Base-by-base conservation (phyloP, 2,329 filamentous ascomycete genomes). In the Trichoderma sp. region DNA sequence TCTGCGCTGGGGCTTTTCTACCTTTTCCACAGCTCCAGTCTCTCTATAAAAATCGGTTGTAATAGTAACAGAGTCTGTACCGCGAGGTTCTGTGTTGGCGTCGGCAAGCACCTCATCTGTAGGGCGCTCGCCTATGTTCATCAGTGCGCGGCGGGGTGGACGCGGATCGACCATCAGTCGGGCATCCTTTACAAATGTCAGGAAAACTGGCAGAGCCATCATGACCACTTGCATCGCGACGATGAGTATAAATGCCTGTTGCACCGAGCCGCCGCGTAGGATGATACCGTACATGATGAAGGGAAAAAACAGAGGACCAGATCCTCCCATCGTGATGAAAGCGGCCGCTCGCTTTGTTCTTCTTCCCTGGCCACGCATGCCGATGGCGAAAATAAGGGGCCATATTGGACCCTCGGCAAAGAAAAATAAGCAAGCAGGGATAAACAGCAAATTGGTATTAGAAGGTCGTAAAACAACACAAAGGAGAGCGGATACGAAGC, bases 361-460 rank as follows among this genome's bases (percentile, higher is more conserved):
- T n/a, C 87, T 86, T 0, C 93, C 93, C 61, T 96, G 87, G 0
- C 93, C 93, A 3, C 92, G 88, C 70, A 97, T 89, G 3, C 91
- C 92, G 14, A 96, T 85, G 4, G 92, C 89, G 73, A 94, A 93
- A 70, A 96, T 89, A 1, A 94, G 89, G 0, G 94, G 93, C 84
- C 92, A 97, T 73, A 93, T 88, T 63, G 93, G 92, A 0, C 90
- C 92, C 78, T 95, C 92, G 75, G 92, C 93, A 79, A 96, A 93
- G 72, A 93, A 90, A 72, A 92, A 91, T 33, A 94, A 74, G 49
- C 90, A 83, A 2, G 92, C 81, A 72, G 92, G 89, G n/a, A 88
- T 83, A 29, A 83, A 80, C 29, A 89, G 77, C 0, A 86, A 72
- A 71, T 88, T 84, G 0, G 85, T 80, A 68, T 86, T 81, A 1